Evolutionary conservation across 2,329 filamentous ascomycete genomes (phyloP).

Genomic region (Aspergillus oerlinghausenensis): DNA sequence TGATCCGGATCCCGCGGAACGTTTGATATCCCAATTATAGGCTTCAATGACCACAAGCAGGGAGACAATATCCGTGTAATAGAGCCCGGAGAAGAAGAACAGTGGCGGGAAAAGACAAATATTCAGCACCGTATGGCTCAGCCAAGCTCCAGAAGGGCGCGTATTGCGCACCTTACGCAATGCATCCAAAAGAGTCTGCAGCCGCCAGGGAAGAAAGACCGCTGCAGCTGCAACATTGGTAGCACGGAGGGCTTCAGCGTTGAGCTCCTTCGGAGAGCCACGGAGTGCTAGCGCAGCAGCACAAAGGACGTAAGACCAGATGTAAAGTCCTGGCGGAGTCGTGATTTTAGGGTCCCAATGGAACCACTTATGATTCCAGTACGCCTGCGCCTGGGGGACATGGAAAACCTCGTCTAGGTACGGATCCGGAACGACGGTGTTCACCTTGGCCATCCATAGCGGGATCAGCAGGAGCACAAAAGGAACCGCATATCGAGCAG

Average conservation of each 20-base stretch:
- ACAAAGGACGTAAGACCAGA: constrained; percentile 46
- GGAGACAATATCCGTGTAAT: constrained; percentile 89
- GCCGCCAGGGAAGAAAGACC: constrained; percentile 43
- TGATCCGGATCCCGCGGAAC: constrained; percentile 18
- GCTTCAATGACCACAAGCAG: constrained; percentile 68
- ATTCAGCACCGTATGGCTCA: constrained; percentile 59
- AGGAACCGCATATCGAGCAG: constrained; percentile 34
- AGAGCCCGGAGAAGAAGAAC: constrained; percentile 93
- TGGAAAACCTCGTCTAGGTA: constrained; percentile 59
- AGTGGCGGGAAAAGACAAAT: constrained; percentile 80
- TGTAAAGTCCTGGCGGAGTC: constrained; percentile 81
- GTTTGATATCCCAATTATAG: constrained; percentile 52
- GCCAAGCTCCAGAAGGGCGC: constrained; percentile 27
- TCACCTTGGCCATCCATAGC: constrained; percentile 44
- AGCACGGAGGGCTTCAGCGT: constrained; percentile 31
- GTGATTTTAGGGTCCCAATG: constrained; percentile 98
- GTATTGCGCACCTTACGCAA: constrained; percentile 33
- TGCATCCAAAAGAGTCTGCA: constrained; percentile 51
- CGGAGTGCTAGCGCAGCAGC: constrained; percentile 19
- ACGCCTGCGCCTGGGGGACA: constrained; percentile 83
- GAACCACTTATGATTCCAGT: constrained; percentile 68
- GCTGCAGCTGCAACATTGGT: constrained; percentile 36
- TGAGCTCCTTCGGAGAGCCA: constrained; percentile 28
- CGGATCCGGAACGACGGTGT: constrained; percentile 49
- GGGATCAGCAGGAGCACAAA: constrained; percentile 32